Evolutionary conservation across 1,139 yeast species (phyloP).

Genomic region (Wickerhamomyces sp.): DNA sequence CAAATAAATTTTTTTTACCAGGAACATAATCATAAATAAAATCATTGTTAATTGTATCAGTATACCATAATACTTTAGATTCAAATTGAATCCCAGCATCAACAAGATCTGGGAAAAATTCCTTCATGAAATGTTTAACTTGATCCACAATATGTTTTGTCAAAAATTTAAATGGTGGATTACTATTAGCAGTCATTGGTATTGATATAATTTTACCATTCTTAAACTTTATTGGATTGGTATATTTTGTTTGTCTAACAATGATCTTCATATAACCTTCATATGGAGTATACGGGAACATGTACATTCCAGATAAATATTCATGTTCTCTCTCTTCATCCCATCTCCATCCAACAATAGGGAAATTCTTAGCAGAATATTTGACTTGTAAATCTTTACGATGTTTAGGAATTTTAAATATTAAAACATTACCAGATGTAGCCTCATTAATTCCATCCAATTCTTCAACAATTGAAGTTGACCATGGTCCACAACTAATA

Average conservation of each 20-base stretch:
- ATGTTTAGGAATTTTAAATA: constrained; percentile 27
- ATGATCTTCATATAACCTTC: constrained; percentile 5
- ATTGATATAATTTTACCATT: constrained; percentile 29
- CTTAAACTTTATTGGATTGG: constrained; percentile 29
- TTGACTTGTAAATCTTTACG: constrained; percentile 27
- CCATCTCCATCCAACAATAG: constrained; percentile 27
- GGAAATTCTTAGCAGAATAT: constrained; percentile 28
- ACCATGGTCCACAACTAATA: constrained; percentile 22
- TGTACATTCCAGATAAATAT: constrained; percentile 12
- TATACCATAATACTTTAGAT: constrained; percentile 37
- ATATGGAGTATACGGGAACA: constrained; percentile 24
- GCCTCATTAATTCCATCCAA: constrained; percentile 32
- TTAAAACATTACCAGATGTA: constrained; percentile 30
- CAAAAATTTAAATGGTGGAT: constrained; percentile 19
- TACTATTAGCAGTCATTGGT: constrained; percentile 24
- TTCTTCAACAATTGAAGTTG: constrained; percentile 18
- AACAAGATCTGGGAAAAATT: constrained; percentile 27
- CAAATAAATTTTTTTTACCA: constrained; percentile 24
- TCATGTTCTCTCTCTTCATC: constrained; percentile 24
- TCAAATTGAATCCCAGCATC: constrained; percentile 24
- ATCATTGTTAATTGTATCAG: constrained; percentile 39
- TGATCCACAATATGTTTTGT: constrained; percentile 20
- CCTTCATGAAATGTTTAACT: constrained; percentile 23
- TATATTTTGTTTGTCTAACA: constrained; percentile 19
- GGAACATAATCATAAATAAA: constrained; percentile 40